Evolutionary conservation across 495 filamentous ascomycete genomes (phyloP).

Genomic region (Patellaria atrata): DNA sequence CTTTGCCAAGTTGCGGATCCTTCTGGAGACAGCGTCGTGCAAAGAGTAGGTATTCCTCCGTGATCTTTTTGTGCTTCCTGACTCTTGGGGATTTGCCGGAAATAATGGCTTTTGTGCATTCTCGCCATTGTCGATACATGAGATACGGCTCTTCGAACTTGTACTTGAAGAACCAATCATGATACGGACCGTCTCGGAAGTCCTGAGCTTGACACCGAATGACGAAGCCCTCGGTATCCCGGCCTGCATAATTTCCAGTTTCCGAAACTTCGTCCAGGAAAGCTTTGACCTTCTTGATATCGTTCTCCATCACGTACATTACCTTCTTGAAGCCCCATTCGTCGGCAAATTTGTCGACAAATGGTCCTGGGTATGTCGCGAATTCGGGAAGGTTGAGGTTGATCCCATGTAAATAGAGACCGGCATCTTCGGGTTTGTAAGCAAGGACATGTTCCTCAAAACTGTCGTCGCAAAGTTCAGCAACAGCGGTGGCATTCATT

Average conservation of each 20-base stretch:
- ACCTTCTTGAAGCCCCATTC: constrained; percentile 89
- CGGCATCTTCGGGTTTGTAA: constrained; percentile 69
- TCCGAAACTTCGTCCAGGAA: constrained; percentile 77
- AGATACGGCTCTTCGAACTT: constrained; percentile 98
- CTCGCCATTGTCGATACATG: constrained; percentile 97
- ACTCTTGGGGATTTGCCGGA: constrained; percentile 54
- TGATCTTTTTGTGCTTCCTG: constrained; percentile 81
- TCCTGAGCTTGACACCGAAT: constrained; percentile 67
- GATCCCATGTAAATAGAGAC: constrained; percentile 89
- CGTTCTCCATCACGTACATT: constrained; percentile 61
- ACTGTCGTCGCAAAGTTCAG: constrained; percentile 87
- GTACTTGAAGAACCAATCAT: constrained; percentile 99
- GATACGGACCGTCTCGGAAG: constrained; percentile 35
- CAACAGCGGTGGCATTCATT: constrained; percentile 84
- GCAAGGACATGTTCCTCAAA: constrained; percentile 97
- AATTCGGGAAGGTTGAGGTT: constrained; percentile 89
- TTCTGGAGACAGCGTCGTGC: constrained; percentile 55
- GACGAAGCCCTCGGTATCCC: constrained; percentile 93
- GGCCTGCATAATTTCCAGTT: constrained; percentile 71
- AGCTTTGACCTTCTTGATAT: constrained; percentile 51
- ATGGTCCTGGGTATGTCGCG: constrained; percentile 59
- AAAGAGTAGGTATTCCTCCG: constrained; percentile 75
- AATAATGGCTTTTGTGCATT: constrained; percentile 87
- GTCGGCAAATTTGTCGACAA: constrained; percentile 79
- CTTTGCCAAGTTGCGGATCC: constrained; percentile 45